Evolutionary conservation across 352 stramenopile genomes (phyloP).

Genomic region (Saprolegnia parasitica): DNA sequence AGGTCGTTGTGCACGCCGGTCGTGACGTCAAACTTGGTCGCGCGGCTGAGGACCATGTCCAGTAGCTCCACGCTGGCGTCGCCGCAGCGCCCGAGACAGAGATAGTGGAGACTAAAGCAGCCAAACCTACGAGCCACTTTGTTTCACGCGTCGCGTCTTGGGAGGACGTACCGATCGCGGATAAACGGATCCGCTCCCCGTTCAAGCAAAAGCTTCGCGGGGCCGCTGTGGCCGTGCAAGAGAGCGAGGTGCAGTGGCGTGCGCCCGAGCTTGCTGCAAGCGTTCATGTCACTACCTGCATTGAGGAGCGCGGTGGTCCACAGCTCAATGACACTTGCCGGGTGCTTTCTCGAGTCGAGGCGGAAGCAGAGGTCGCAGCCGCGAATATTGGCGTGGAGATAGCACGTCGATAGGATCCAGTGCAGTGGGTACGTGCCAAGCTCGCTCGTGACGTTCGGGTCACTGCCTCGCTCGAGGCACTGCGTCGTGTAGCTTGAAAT

Average conservation of each 20-base stretch:
- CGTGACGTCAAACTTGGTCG: conserved; percentile 32
- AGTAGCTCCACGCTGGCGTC: conserved; percentile 36
- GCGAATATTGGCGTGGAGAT: conserved; percentile 48
- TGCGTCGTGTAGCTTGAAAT: conserved; percentile 36
- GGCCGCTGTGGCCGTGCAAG: conserved; percentile 49
- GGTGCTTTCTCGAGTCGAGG: conserved; percentile 44
- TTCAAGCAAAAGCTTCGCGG: conserved; percentile 37
- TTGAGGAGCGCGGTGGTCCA: conserved; percentile 37
- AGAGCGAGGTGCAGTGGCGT: conserved; percentile 62
- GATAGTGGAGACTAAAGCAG: conserved; percentile 62
- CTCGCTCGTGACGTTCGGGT: conserved; percentile 56
- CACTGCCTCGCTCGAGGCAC: conserved; percentile 39
- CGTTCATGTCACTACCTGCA: conserved; percentile 44
- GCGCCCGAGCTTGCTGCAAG: conserved; percentile 56
- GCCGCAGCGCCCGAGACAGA: conserved; percentile 53
- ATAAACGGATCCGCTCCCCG: conserved; percentile 23
- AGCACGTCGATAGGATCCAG: conserved; percentile 45
- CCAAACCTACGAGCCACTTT: conserved; percentile 32
- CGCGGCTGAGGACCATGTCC: conserved; percentile 35
- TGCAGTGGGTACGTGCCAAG: conserved; percentile 66
- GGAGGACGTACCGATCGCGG: conserved; percentile 1
- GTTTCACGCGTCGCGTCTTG: background rate
- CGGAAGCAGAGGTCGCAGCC: conserved; percentile 53
- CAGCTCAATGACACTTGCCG: conserved; percentile 26
- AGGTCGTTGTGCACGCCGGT: conserved; percentile 40